These are phyloP conservation scores for Serendipita sp. DNA, from an alignment of 768 basidiomycete genomes.

Conservation along the genomic window DNA sequence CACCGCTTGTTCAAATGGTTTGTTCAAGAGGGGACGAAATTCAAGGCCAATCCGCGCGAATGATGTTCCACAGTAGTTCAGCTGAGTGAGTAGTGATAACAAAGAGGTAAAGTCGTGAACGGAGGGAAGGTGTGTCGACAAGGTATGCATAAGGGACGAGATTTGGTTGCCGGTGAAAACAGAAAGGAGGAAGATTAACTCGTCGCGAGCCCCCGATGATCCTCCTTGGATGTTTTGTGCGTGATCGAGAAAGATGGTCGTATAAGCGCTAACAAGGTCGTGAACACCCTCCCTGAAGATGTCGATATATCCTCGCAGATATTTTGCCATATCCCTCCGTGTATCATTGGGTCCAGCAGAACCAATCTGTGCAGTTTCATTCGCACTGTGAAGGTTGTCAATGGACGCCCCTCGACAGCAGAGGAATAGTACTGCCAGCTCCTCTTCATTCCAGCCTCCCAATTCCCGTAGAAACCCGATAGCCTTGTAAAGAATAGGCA, in stretches of 20 bases:
- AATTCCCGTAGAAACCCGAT: constrained; percentile 76
- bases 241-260: constrained; percentile 75
- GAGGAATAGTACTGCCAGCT: constrained; percentile 78
- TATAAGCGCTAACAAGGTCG: constrained; percentile 80
- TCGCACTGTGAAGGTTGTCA: constrained; percentile 31
- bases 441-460: constrained; percentile 50
- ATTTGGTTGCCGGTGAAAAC: constrained; percentile 51
- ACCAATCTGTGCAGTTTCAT: constrained; percentile 29
- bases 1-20: constrained; percentile 54
- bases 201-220: constrained; percentile 10
- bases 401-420: constrained; percentile 47
- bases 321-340: constrained; percentile 37
- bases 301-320: constrained; percentile 77
- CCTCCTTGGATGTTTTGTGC: constrained; percentile 19
- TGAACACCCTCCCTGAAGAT: constrained; percentile 84
- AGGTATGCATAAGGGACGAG: constrained; percentile 48
- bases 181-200: constrained; percentile 30
- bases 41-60: constrained; percentile 88
- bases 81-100: constrained; percentile 75
- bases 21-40: constrained; percentile 54
- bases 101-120: constrained; percentile 46
- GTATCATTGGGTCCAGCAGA: constrained; percentile 18
- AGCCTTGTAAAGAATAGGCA: constrained; percentile 81
- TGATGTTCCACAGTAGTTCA: constrained; percentile 84
- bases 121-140: constrained; percentile 45